Evolutionary conservation across 1,139 yeast genomes (phyloP).

Genomic region (Candida pseudoviswanathii): DNA sequence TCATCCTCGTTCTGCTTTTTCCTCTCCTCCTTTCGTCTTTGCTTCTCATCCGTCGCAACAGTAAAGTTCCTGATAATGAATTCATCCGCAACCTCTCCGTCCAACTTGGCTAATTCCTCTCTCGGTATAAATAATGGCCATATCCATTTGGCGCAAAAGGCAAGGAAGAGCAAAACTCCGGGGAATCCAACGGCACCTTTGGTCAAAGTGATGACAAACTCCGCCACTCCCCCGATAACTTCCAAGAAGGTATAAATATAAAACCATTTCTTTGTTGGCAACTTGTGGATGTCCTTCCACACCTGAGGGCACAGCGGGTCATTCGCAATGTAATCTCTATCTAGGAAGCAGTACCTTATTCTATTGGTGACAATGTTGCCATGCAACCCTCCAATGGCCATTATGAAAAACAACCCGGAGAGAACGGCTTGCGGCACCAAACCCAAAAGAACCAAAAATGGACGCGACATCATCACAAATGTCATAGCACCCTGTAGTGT

Average conservation of each 20-base stretch:
- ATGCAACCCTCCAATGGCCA: constrained; percentile 84
- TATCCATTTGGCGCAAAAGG: constrained; percentile 67
- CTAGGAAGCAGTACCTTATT: constrained; percentile 66
- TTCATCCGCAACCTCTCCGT: constrained; percentile 69
- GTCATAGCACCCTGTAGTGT: constrained; percentile 82
- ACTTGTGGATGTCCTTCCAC: constrained; percentile 33
- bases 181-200: constrained; percentile 96
- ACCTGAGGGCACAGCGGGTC: constrained; percentile 40
- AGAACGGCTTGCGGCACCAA: constrained; percentile 92
- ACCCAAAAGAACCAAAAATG: constrained; percentile 77
- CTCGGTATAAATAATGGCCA: constrained; percentile 67
- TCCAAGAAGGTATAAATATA: constrained; percentile 59
- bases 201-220: constrained; percentile 83
- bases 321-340: constrained; percentile 42
- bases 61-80: constrained; percentile 47
- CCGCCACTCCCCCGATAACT: constrained; percentile 70
- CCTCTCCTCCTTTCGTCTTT: constrained; percentile 10
- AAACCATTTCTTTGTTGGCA: constrained; percentile 51
- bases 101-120: constrained; percentile 63
- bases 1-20: constrained; percentile 10
- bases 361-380: constrained; percentile 66
- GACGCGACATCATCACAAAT: constrained; percentile 87
- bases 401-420: constrained; percentile 88
- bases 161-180: constrained; percentile 60
- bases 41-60: constrained; percentile 20